phyloP scores from a whole-genome alignment of 1,284 basidiomycete species.

The Macrocystidia cucumis region DNA sequence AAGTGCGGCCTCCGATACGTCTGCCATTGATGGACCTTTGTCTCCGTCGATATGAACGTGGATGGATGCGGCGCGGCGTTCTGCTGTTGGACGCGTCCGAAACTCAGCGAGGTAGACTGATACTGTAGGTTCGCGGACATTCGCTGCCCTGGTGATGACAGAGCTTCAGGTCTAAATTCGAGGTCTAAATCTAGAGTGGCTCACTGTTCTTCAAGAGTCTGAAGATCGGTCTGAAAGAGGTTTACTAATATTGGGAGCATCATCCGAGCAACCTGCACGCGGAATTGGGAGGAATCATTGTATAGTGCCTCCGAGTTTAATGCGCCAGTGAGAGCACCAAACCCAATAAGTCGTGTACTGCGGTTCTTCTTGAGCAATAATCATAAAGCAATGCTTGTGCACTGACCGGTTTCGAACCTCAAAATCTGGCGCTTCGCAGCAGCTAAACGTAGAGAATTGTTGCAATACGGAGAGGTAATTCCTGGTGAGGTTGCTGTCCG shows the following conservation, averaged over 20 bases:
- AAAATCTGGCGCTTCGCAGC: constrained; percentile 38
- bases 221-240: constrained; percentile 56
- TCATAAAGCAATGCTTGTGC: constrained; percentile 1
- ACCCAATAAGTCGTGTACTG: constrained; percentile 81
- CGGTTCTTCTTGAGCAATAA: background rate
- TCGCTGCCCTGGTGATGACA: constrained; percentile 34
- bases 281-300: constrained; percentile 69
- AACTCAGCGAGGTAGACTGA: constrained; percentile 80
- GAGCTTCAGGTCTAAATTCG: constrained; percentile 8
- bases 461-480: constrained; percentile 67
- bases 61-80: constrained; percentile 81
- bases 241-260: constrained; percentile 72
- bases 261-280: constrained; percentile 64
- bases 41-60: constrained; percentile 85
- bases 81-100: constrained; percentile 63
- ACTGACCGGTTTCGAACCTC: constrained; percentile 64
- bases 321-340: constrained; percentile 78
- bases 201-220: constrained; percentile 63
- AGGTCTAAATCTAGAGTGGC: constrained; percentile 21
- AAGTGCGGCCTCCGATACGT: constrained; percentile 72
- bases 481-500: constrained; percentile 63
- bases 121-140: constrained; percentile 59
- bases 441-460: constrained; percentile 63
- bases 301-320: constrained; percentile 84
- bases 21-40: constrained; percentile 68